Evolutionary conservation across 2,329 filamentous ascomycete genomes (phyloP).

Genomic region (Ophiocordyceps camponoti-saundersi): DNA sequence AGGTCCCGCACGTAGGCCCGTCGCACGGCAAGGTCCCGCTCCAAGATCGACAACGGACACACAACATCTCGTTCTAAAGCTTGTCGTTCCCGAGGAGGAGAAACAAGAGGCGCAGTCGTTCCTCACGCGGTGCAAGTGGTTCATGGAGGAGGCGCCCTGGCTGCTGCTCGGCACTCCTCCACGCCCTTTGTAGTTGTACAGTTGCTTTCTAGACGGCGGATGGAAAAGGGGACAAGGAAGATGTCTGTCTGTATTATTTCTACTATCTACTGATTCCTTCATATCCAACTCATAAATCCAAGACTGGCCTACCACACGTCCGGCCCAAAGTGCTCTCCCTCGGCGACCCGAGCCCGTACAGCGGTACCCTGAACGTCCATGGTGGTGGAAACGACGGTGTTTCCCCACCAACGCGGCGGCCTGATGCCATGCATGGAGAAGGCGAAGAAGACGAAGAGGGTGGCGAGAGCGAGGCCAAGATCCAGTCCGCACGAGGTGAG

Average conservation of each 20-base stretch:
- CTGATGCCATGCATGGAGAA: constrained; percentile 46
- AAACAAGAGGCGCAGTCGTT: constrained; percentile 69
- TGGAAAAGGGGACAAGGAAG: not conserved
- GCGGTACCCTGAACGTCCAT: constrained; percentile 45
- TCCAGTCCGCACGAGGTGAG: constrained; percentile 54
- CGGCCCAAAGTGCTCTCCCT: constrained; percentile 47
- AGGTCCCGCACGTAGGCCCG: constrained; percentile 16
- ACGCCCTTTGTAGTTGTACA: not conserved
- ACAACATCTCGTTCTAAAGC: constrained; percentile 61
- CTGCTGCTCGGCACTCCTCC: constrained; percentile 41
- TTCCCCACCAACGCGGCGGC: constrained; percentile 56
- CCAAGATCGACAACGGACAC: constrained; percentile 29
- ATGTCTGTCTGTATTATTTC: not conserved
- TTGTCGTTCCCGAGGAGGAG: constrained; percentile 65
- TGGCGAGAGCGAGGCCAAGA: constrained; percentile 48
- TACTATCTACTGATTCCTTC: not conserved
- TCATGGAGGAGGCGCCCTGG: constrained; percentile 67
- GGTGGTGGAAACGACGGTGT: constrained; percentile 37
- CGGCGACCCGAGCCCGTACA: constrained; percentile 31
- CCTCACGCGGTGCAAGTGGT: constrained; percentile 68
- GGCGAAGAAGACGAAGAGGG: constrained; percentile 53
- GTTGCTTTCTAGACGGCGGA: not conserved
- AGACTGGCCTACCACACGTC: constrained; percentile 24
- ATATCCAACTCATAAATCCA: constrained; percentile 8
- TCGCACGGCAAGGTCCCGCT: constrained; percentile 9